Base-by-base conservation (phyloP, 108 stramenopile species). In the Fragilaria crotonensis region DNA sequence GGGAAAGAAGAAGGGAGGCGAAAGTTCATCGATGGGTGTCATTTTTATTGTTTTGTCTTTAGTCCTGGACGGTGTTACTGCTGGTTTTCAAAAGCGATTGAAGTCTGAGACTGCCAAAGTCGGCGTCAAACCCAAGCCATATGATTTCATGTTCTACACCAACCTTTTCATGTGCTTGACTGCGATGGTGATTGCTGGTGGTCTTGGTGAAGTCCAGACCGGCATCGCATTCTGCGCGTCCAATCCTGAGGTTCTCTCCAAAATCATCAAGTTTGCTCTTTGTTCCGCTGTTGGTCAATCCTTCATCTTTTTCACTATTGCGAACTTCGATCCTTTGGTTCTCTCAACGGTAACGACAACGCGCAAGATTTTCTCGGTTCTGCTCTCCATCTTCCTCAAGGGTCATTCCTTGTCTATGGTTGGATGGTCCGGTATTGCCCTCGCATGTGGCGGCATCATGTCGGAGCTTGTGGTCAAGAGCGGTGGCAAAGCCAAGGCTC, bases 231-330 rank as follows among this genome's bases (percentile, higher is more conserved):
- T 83, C 66, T 73, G 87, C 72, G 25, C 77, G 4, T 85, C 61
- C 17, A 90, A 96, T 59, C 95, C 90, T n/a, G 85, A 86, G 44
- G 83, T 97, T 51, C 45, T 94, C 33, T 63, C 64, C 67, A 94
- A 95, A 59, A 84, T 96, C 52, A 60, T 84, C 65, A 87, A 85
- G 56, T 99, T 97, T 68, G 81, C 95, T 26, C 48, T 91, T 22
- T 95, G 96, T 67, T 93, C 92, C 3, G 97, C 98, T 11, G 77
- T 95, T 28, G 98, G 98, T 3, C 98, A 99, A 73, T 92, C 89
- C 59, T 98, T 97, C 78, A 98, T 99, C 78, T 99, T 97, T 69
- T 96, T 89, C 78, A 98, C 95, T 28, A 95, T 99, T 84, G 84
- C 92, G 63, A 91, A 88, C 78, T 98, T 98, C 70, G 97, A 96